Conservation (phyloP, 2,329 filamentous ascomycete genomes). For the Epicoccum nigrum region DNA sequence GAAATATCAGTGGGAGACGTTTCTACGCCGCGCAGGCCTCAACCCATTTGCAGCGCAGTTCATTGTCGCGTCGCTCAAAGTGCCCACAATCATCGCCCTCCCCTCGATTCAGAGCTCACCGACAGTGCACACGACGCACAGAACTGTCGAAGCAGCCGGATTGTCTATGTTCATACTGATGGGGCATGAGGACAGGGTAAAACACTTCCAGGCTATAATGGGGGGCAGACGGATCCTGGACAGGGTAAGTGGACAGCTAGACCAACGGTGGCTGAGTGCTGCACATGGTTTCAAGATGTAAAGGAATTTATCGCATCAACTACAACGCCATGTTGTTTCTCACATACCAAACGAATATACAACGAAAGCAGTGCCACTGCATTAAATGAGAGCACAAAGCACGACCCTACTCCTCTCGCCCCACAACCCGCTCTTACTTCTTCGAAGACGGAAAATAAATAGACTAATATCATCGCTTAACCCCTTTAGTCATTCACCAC, state of each 20-base stretch:
- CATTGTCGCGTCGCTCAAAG: constrained; percentile 55
- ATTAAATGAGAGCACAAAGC: too few species aligned
- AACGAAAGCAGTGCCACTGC: background rate
- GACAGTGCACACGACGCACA: background rate
- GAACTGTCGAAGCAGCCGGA: constrained; percentile 42
- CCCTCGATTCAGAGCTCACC: constrained; percentile 12
- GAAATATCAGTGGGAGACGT: constrained; percentile 63
- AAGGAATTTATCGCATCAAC: background rate
- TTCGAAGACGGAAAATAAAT: too few species aligned
- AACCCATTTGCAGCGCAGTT: constrained; percentile 75
- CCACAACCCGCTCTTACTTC: too few species aligned
- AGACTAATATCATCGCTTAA: too few species aligned
- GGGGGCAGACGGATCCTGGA: constrained; percentile 61
- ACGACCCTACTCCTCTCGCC: too few species aligned
- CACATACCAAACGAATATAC: too few species aligned
- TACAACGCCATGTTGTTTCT: too few species aligned
- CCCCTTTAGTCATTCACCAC: background rate
- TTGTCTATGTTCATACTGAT: constrained; percentile 65
- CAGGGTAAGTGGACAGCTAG: constrained; percentile 59
- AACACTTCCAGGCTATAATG: constrained; percentile 59
- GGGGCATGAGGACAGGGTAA: constrained; percentile 56
- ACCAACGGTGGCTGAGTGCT: constrained; percentile 56
- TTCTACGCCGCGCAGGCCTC: constrained; percentile 68
- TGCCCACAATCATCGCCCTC: constrained; percentile 18
- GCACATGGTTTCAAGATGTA: constrained; percentile 39